Evolutionary conservation across 306 rosid genomes (phyloP).

Genomic region (Gynostemma pentaphyllum): DNA sequence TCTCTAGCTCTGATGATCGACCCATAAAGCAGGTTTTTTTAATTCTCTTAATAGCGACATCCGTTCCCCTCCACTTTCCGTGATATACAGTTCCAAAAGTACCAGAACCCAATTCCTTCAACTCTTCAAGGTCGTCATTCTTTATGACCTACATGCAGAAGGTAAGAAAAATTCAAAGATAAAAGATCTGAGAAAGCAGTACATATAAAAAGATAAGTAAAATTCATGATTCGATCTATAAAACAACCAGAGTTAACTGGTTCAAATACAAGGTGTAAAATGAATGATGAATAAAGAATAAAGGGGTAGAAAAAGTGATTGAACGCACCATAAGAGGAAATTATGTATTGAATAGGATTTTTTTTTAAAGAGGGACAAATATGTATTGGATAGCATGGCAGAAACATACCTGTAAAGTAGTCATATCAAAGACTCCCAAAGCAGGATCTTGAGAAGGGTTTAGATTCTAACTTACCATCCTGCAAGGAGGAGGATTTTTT

Average conservation of each 20-base stretch:
- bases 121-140: conserved; percentile 89
- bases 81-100: conserved; percentile 94
- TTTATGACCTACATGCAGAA: conserved; percentile 56
- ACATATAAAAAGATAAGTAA: not conserved
- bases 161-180: conserved; percentile 1
- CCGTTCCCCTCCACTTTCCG: conserved; percentile 93
- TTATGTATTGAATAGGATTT: not conserved
- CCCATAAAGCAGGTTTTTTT: conserved; percentile 88
- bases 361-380: not conserved
- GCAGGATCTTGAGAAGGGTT: conserved; percentile 48
- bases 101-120: conserved; percentile 82
- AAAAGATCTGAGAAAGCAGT: not conserved
- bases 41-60: conserved; percentile 92
- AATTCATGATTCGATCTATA: too few species aligned
- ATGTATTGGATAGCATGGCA: conserved; percentile 4
- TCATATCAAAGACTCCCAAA: conserved; percentile 48
- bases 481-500: conserved; percentile 25
- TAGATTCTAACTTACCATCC: conserved; percentile 46
- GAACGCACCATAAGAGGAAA: not conserved
- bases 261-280: not conserved
- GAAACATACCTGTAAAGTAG: conserved; percentile 69
- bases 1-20: conserved; percentile 87
- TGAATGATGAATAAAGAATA: not conserved
- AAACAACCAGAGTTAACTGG: conserved; percentile 2
- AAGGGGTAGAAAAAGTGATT: not conserved